phyloP scores from a whole-genome alignment of 1,139 yeast genomes.

The Groenewaldozyma auringiensis region DNA sequence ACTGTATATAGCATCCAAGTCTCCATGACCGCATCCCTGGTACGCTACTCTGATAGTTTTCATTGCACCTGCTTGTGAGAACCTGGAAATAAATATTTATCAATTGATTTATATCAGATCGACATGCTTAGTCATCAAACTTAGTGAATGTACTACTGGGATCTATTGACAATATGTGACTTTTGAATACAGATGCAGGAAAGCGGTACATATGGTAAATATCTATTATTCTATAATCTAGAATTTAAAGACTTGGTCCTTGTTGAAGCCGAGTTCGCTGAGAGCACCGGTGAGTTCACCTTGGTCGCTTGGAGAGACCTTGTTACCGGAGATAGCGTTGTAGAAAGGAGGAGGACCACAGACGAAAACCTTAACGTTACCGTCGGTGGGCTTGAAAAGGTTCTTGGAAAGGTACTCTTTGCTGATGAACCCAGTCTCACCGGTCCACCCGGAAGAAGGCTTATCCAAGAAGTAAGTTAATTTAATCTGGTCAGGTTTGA shows the following conservation, averaged over 20 bases:
- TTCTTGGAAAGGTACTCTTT: conserved; percentile 54
- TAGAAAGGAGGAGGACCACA: conserved; percentile 90
- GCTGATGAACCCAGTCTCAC: conserved; percentile 60
- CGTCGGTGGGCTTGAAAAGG: conserved; percentile 50
- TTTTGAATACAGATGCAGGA: no score
- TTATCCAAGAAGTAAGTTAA: conserved; percentile 76
- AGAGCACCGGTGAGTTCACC: conserved; percentile 89
- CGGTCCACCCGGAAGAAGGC: conserved; percentile 45
- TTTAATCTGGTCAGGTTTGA: conserved; percentile 67
- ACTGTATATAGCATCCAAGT: conserved; percentile 53
- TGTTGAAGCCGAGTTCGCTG: conserved; percentile 78
- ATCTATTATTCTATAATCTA: no score
- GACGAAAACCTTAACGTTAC: conserved; percentile 63
- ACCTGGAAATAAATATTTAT: no score
- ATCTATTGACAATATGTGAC: no score
- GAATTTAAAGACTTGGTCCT: conserved; percentile 86
- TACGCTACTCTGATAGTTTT: conserved; percentile 44
- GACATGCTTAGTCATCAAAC: no score
- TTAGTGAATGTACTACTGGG: no score
- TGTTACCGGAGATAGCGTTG: conserved; percentile 78
- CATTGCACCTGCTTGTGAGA: no score
- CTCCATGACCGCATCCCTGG: conserved; percentile 95
- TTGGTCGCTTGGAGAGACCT: conserved; percentile 83
- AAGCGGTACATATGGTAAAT: no score
- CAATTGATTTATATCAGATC: no score